Evolutionary conservation across 768 basidiomycete species (phyloP).

Genomic region (Suillus americanus): DNA sequence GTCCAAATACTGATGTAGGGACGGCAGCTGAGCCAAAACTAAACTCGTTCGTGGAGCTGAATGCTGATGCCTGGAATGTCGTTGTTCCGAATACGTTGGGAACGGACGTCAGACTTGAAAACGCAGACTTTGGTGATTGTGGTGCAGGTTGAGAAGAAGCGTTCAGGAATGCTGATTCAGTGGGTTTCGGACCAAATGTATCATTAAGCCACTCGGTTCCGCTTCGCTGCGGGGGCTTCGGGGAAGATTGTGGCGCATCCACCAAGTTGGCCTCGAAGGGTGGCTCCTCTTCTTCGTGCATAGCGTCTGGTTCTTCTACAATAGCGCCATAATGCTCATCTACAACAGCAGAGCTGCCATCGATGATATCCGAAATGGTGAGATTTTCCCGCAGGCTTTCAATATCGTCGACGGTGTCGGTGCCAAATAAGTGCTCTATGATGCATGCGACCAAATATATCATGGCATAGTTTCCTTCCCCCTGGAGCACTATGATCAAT

Average conservation of each 20-base stretch:
- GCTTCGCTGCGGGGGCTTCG: conserved; percentile 23
- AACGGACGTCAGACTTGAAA: conserved; percentile 33
- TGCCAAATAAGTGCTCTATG: conserved; percentile 81
- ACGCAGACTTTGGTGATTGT: conserved; percentile 26
- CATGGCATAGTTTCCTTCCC: conserved; percentile 66
- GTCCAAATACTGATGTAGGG: conserved; percentile 12
- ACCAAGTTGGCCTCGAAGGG: conserved; percentile 18
- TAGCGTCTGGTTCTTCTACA: conserved; percentile 24
- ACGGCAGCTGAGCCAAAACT: conserved; percentile 5
- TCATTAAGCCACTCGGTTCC: conserved; percentile 34
- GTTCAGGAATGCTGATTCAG: conserved; percentile 22
- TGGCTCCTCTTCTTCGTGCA: conserved; percentile 20
- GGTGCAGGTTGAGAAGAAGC: conserved; percentile 16
- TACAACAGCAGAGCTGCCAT: conserved; percentile 45
- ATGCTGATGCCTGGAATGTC: conserved; percentile 16
- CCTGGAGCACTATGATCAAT: conserved; percentile 59
- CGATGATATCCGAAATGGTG: conserved; percentile 63
- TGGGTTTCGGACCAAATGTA: conserved; percentile 29
- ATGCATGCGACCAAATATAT: conserved; percentile 90
- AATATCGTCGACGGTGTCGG: conserved; percentile 76
- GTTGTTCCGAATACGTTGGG: conserved; percentile 35
- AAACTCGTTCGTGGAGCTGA: conserved; percentile 13
- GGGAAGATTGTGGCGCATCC: conserved; percentile 6
- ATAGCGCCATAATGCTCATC: conserved; percentile 23
- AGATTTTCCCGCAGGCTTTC: conserved; percentile 62